A percentile compares a stretch with the other conserved stretches of the same genome.
phyloP scores from a whole-genome alignment of 805 yeast species.

The Candida wancherniae region DNA sequence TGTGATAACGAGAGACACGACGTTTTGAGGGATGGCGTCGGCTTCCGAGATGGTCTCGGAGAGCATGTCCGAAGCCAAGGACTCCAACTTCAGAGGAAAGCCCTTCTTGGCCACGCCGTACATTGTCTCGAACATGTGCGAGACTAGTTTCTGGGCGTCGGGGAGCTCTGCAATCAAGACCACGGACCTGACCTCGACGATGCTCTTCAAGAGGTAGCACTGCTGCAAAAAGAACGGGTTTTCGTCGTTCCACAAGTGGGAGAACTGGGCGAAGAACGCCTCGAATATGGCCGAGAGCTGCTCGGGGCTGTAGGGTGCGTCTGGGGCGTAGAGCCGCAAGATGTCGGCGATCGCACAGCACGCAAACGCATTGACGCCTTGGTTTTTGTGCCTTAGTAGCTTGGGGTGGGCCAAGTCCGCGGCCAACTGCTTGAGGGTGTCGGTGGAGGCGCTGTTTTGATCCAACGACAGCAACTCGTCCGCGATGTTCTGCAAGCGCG shows the following conservation, averaged over 20 bases:
- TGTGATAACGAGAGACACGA: slow-evolving; percentile 60
- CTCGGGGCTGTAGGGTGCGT: slow-evolving; percentile 73
- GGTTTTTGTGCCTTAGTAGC: slow-evolving; percentile 54
- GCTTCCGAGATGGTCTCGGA: slow-evolving; percentile 71
- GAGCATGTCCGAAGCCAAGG: slow-evolving; percentile 63
- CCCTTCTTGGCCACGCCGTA: slow-evolving; percentile 46
- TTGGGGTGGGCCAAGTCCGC: slow-evolving; percentile 54
- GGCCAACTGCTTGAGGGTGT: slow-evolving; percentile 39
- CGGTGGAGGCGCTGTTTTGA: slow-evolving; percentile 52
- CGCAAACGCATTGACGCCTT: slow-evolving; percentile 62
- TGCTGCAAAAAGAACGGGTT: slow-evolving; percentile 61
- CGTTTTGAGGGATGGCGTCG: slow-evolving; percentile 55
- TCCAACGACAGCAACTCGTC: slow-evolving; percentile 60
- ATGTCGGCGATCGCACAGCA: slow-evolving; percentile 77
- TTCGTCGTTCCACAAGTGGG: slow-evolving; percentile 47
- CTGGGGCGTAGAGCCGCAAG: slow-evolving; percentile 76
- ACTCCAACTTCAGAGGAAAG: slow-evolving; percentile 52
- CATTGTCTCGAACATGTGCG: slow-evolving; percentile 53
- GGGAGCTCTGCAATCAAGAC: slow-evolving; percentile 73
- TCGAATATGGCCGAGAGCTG: slow-evolving; percentile 64
- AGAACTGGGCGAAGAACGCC: slow-evolving; percentile 60
- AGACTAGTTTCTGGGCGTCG: slow-evolving; percentile 51
- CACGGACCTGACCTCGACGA: slow-evolving; percentile 72
- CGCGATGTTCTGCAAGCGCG: slow-evolving; percentile 52
- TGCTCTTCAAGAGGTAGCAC: slow-evolving; percentile 56